Evolutionary conservation across 2,329 filamentous ascomycete species (phyloP).

Genomic region (Fusarium sp.): DNA sequence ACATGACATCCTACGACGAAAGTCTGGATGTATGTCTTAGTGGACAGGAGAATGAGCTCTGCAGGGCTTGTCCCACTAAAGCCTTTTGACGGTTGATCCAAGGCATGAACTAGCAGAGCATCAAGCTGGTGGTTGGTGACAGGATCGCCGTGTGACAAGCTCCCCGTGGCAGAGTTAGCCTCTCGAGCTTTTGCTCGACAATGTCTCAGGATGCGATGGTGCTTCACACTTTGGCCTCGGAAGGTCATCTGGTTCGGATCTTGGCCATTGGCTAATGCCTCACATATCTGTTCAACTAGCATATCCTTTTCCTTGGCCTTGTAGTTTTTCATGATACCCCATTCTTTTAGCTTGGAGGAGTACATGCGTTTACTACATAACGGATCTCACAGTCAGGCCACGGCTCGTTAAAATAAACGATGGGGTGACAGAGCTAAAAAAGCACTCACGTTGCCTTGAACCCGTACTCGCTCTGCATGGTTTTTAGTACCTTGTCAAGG

Average conservation of each 20-base stretch:
- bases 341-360: background rate
- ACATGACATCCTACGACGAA: background rate
- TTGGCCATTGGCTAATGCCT: background rate
- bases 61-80: background rate
- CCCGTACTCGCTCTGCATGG: background rate
- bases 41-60: background rate
- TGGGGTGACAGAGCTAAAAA: background rate
- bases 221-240: background rate
- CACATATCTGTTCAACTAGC: background rate
- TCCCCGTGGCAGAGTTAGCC: too few relatives aligned
- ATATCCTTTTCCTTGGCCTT: background rate
- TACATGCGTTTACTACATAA: background rate
- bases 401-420: background rate
- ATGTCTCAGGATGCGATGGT: background rate
- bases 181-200: too few relatives aligned
- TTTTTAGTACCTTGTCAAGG: background rate
- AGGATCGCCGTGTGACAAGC: too few relatives aligned
- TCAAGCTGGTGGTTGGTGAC: too few relatives aligned
- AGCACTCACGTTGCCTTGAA: background rate
- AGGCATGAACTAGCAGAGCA: too few relatives aligned
- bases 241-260: background rate
- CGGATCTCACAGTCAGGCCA: background rate
- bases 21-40: background rate
- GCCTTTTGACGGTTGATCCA: too few relatives aligned
- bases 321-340: background rate